Percentiles rank a stretch among this genome's conserved stretches.
These are phyloP conservation scores for Sugiyamaella japonica DNA, from an alignment of 1,139 yeast genomes.

Conservation along the genomic window DNA sequence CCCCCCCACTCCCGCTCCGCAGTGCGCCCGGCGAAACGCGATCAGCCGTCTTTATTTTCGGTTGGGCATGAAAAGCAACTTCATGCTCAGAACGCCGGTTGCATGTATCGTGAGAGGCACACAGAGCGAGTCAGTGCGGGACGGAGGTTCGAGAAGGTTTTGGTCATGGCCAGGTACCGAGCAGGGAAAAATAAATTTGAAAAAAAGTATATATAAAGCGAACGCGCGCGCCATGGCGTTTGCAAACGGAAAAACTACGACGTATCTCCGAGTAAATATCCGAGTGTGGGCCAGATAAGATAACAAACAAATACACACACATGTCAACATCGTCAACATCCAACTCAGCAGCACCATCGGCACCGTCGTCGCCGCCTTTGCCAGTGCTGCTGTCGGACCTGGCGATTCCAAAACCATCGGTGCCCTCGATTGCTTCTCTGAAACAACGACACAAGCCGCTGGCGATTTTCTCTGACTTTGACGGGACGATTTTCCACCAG, in stretches of 20 bases:
- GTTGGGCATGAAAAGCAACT: not conserved
- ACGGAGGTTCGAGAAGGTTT: not conserved
- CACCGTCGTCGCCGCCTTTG: constrained; percentile 13
- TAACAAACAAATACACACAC: not conserved
- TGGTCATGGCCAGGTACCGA: not conserved
- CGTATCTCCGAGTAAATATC: too few species aligned
- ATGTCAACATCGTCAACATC: not conserved
- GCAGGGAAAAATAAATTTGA: not conserved
- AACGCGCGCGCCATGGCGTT: not conserved
- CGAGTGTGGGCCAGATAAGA: too few species aligned
- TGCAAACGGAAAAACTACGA: too few species aligned
- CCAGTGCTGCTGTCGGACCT: constrained; percentile 31
- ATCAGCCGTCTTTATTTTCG: not conserved
- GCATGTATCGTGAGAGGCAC: not conserved
- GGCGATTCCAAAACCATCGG: constrained; percentile 36
- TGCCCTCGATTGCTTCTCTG: constrained; percentile 34
- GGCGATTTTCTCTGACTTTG: constrained; percentile 46
- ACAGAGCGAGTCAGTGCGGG: not conserved
- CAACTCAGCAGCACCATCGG: not conserved
- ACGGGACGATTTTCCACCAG: constrained; percentile 48
- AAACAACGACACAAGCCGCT: constrained; percentile 37
- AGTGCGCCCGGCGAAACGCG: not conserved
- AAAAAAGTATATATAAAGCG: not conserved
- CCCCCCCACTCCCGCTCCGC: too few species aligned
- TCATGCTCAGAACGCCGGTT: not conserved